These are phyloP conservation scores for Xylaria palmicola DNA, from an alignment of 495 filamentous ascomycete genomes.

Conservation along the genomic window DNA sequence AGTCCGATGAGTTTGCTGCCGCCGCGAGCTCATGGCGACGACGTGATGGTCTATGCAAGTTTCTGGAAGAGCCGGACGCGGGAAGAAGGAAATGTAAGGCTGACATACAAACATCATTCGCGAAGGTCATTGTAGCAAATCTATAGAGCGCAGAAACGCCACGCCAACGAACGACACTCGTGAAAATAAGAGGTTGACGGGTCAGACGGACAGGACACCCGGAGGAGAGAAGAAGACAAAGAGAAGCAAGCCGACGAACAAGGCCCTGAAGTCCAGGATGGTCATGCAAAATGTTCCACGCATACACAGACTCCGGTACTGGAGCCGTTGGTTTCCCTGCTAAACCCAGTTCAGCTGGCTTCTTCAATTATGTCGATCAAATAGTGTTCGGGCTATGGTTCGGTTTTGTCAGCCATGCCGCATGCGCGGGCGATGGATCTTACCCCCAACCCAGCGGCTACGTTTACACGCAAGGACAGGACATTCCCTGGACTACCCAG, in stretches of 20 bases:
- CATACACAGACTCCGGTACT: not conserved
- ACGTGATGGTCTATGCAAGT: not conserved
- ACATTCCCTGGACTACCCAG: too few species aligned
- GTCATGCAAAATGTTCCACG: too few species aligned
- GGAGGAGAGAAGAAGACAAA: too few species aligned
- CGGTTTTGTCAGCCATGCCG: not conserved
- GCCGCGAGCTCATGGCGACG: not conserved
- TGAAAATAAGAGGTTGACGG: not conserved
- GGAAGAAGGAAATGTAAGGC: not conserved
- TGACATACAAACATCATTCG: not conserved
- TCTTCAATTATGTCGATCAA: not conserved
- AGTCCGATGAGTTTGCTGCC: not conserved
- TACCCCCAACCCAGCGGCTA: too few species aligned
- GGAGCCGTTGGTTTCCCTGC: not conserved
- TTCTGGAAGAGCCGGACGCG: not conserved
- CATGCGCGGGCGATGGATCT: not conserved
- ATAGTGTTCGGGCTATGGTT: not conserved
- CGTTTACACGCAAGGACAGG: too few species aligned
- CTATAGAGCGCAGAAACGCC: not conserved
- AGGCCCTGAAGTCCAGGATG: too few species aligned
- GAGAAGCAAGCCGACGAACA: too few species aligned
- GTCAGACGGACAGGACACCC: too few species aligned
- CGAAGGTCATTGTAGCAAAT: not conserved
- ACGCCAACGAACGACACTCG: not conserved
- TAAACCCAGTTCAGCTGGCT: slow-evolving; percentile 4